phyloP scores from a whole-genome alignment of 306 rosid genomes.

The Castanea mollissima region DNA sequence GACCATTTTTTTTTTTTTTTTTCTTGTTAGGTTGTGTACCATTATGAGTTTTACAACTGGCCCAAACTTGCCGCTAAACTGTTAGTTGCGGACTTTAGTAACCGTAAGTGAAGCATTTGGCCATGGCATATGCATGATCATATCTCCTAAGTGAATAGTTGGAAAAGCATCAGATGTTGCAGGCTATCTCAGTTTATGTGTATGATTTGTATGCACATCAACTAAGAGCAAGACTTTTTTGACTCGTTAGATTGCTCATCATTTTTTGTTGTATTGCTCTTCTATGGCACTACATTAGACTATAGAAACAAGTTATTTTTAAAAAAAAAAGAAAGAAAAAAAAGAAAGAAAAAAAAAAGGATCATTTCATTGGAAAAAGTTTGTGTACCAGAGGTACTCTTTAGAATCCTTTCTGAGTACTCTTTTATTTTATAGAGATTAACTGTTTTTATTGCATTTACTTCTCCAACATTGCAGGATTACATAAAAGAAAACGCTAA shows the following conservation, averaged over 20 bases:
- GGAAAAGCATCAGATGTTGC: background rate
- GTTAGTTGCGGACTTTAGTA: background rate
- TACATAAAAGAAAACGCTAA: constrained; percentile 94
- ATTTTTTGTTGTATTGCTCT: background rate
- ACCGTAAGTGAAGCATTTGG: background rate
- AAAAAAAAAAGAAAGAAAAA: too few relatives aligned
- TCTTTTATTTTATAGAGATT: background rate
- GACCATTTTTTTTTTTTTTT: background rate
- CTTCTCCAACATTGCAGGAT: constrained; percentile 55
- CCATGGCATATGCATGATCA: background rate
- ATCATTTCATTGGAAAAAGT: background rate
- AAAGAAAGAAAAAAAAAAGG: background rate
- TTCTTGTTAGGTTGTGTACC: background rate
- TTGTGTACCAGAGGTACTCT: background rate
- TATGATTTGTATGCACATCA: background rate
- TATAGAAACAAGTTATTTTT: background rate
- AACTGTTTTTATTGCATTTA: background rate
- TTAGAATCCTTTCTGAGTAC: background rate
- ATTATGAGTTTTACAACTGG: too few relatives aligned
- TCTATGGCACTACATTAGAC: background rate
- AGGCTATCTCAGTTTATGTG: background rate
- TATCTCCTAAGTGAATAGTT: background rate
- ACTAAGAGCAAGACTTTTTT: background rate
- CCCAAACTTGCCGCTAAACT: background rate
- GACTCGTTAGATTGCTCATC: background rate